phyloP scores from a whole-genome alignment of 2,329 filamentous ascomycete species.

The Talaromyces atroroseus region DNA sequence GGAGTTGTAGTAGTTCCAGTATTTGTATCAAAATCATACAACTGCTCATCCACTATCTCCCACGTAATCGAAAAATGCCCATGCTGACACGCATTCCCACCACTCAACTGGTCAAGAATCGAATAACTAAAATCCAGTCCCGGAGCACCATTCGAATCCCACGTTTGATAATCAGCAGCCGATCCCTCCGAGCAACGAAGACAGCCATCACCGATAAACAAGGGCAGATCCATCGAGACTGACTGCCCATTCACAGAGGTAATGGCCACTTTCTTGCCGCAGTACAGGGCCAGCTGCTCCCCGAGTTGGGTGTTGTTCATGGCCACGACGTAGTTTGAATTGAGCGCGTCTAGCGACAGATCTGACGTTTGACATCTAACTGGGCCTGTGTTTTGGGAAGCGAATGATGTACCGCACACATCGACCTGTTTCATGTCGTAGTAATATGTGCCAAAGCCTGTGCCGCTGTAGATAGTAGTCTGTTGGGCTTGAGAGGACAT shows the following conservation, averaged over 20 bases:
- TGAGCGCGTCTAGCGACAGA: conserved; percentile 8
- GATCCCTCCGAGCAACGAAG: conserved; percentile 12
- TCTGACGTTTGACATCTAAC: conserved; percentile 10
- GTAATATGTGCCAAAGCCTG: conserved; percentile 16
- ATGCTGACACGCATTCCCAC: conserved; percentile 10
- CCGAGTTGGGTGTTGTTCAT: conserved; percentile 17
- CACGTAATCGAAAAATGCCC: conserved; percentile 14
- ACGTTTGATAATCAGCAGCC: conserved; percentile 3
- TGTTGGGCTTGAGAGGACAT: background rate
- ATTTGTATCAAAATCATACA: conserved; percentile 12
- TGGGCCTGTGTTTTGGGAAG: conserved; percentile 11
- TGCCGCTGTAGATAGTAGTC: conserved; percentile 4
- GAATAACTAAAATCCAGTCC: conserved; percentile 12
- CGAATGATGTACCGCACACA: conserved; percentile 12
- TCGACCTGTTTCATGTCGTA: conserved; percentile 15
- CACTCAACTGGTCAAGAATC: conserved; percentile 7
- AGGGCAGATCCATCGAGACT: conserved; percentile 8
- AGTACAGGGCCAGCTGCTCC: conserved; percentile 11
- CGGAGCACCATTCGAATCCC: conserved; percentile 1
- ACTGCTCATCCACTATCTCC: conserved; percentile 15
- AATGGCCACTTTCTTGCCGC: conserved; percentile 15
- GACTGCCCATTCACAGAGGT: conserved; percentile 12
- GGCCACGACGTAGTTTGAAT: conserved; percentile 16
- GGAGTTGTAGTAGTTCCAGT: background rate
- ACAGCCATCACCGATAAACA: conserved; percentile 16